phyloP scores from a whole-genome alignment of 768 basidiomycete species.

The Scleroderma citrinum region DNA sequence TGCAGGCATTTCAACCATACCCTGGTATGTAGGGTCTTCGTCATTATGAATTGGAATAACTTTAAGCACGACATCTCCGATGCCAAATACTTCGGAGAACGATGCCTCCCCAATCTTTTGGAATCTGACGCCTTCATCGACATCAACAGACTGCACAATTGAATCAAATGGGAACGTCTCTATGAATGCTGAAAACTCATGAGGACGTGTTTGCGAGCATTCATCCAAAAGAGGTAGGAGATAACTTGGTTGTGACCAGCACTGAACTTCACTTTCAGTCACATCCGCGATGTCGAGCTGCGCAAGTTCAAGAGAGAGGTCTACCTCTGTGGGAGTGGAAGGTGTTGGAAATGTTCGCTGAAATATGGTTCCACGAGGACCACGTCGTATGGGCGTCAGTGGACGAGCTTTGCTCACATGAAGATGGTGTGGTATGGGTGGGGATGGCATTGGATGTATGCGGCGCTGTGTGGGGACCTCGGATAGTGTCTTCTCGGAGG shows the following conservation, averaged over 20 bases:
- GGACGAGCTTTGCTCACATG: conserved; percentile 43
- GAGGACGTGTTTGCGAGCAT: conserved; percentile 61
- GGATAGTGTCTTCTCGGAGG: conserved; percentile 2
- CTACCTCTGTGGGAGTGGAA: conserved; percentile 48
- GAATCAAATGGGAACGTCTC: conserved; percentile 73
- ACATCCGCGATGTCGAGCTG: conserved; percentile 43
- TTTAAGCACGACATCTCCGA: conserved; percentile 86
- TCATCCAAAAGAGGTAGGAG: conserved; percentile 62
- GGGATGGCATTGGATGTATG: not conserved
- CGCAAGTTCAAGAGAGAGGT: conserved; percentile 31
- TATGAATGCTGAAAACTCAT: conserved; percentile 81
- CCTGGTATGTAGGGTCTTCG: conserved; percentile 18
- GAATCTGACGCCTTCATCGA: conserved; percentile 39
- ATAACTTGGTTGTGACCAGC: conserved; percentile 42
- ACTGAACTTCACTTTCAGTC: conserved; percentile 42
- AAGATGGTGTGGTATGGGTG: conserved; percentile 6
- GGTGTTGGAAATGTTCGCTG: conserved; percentile 46
- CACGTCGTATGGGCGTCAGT: conserved; percentile 61
- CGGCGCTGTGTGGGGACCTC: not conserved
- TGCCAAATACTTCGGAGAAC: conserved; percentile 93
- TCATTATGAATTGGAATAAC: conserved; percentile 73
- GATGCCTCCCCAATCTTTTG: conserved; percentile 94
- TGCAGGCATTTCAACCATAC: conserved; percentile 51
- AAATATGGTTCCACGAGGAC: conserved; percentile 29
- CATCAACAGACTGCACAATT: conserved; percentile 39